Evolutionary conservation across 352 stramenopile species (phyloP).

Genomic region (Globisporangium cylindrosporum): DNA sequence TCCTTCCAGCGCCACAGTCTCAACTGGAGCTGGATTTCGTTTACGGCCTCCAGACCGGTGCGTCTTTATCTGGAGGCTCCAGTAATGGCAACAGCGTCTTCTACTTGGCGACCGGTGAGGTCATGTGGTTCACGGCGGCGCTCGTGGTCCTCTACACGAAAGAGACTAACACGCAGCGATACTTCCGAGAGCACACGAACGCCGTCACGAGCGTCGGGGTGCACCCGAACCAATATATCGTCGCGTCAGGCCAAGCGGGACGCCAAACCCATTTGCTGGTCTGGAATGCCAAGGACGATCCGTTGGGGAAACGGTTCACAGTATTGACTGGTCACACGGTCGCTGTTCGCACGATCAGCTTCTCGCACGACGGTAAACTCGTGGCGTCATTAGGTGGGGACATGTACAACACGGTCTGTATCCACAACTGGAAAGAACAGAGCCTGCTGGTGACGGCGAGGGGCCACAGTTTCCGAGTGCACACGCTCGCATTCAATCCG

Average conservation of each 20-base stretch:
- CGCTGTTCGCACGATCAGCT: constrained; percentile 57
- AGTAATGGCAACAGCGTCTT: constrained; percentile 48
- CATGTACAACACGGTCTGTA: constrained; percentile 77
- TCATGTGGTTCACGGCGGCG: constrained; percentile 61
- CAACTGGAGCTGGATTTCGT: constrained; percentile 59
- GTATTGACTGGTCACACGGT: constrained; percentile 53
- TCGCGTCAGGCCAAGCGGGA: constrained; percentile 60
- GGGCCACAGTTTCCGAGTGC: constrained; percentile 66
- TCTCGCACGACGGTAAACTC: constrained; percentile 70
- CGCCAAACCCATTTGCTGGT: constrained; percentile 60
- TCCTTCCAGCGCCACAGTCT: constrained; percentile 26
- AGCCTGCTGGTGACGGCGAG: constrained; percentile 48
- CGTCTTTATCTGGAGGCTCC: constrained; percentile 9
- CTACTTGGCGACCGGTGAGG: constrained; percentile 55
- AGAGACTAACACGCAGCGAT: constrained; percentile 45
- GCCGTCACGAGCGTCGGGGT: constrained; percentile 52
- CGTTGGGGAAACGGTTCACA: constrained; percentile 51
- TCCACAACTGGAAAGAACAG: constrained; percentile 71
- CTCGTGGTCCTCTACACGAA: constrained; percentile 62
- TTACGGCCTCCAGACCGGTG: constrained; percentile 52
- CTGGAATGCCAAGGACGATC: constrained; percentile 62
- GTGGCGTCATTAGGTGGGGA: constrained; percentile 63
- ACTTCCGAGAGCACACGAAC: constrained; percentile 59
- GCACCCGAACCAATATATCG: constrained; percentile 57
- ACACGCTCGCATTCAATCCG: constrained; percentile 66